phyloP scores from a whole-genome alignment of 164 flowering plant species.

The Vitis labrusca region DNA sequence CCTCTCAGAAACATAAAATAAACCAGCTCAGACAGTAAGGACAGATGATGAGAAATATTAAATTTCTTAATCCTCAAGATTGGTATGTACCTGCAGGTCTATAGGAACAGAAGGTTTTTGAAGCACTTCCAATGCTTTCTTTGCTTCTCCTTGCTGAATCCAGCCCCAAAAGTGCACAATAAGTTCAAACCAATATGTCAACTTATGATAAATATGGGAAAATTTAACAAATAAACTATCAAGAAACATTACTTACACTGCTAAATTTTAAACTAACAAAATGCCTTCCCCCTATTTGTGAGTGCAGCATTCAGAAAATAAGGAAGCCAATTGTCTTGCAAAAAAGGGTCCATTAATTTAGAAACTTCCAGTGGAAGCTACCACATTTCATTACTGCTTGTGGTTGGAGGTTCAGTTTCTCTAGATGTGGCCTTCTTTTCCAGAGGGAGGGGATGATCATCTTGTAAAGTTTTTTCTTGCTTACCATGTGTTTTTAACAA shows the following conservation, averaged over 20 bases:
- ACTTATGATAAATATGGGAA: not conserved
- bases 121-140: constrained; percentile 92
- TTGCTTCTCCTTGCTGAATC: constrained; percentile 94
- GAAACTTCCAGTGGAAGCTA: no score
- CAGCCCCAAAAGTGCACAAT: constrained; percentile 1
- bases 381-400: no score
- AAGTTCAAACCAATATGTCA: not conserved
- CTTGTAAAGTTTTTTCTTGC: no score
- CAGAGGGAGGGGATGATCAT: no score
- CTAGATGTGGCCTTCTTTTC: no score
- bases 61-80: not conserved
- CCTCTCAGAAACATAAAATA: not conserved
- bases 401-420: no score
- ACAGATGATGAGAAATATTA: not conserved
- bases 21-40: not conserved
- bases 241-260: not conserved
- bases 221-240: not conserved
- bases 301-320: no score
- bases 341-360: no score
- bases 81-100: constrained; percentile 78
- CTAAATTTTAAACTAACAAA: not conserved
- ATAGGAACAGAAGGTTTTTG: constrained; percentile 76
- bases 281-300: not conserved
- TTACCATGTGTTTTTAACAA: no score
- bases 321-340: no score